Percentiles rank a stretch among this genome's conserved stretches.
Conservation (phyloP, 805 yeast genomes). For the Candida multigemmis region DNA sequence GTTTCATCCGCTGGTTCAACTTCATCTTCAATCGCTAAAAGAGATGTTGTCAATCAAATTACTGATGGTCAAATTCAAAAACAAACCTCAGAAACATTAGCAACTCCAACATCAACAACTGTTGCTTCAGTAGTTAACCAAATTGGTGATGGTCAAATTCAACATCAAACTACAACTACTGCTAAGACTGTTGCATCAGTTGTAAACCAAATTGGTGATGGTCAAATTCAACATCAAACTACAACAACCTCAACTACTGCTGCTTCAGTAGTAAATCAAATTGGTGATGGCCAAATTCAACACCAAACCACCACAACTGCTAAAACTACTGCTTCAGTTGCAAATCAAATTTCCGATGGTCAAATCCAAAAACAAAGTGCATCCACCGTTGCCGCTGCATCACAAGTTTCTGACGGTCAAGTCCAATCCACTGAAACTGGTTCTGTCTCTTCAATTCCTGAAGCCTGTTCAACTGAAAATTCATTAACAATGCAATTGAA, state of each 20-base stretch:
- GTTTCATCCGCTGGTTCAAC: slow-evolving; percentile 17
- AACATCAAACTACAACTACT: slow-evolving; percentile 24
- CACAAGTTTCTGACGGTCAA: slow-evolving; percentile 23
- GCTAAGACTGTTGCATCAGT: slow-evolving; percentile 12
- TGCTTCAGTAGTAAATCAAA: slow-evolving; percentile 20
- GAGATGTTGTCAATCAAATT: slow-evolving; percentile 42
- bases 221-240: slow-evolving; percentile 39
- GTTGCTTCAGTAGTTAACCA: slow-evolving; percentile 16
- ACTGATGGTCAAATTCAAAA: slow-evolving; percentile 33
- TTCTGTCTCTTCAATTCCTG: slow-evolving; percentile 8
- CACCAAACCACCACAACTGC: slow-evolving; percentile 16
- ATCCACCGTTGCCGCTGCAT: slow-evolving; percentile 15
- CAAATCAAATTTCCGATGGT: slow-evolving; percentile 16
- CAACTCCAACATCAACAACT: slow-evolving; percentile 2
- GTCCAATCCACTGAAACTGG: slow-evolving; percentile 16
- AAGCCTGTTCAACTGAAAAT: slow-evolving; percentile 36
- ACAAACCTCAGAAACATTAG: slow-evolving; percentile 12
- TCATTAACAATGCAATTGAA: slow-evolving; percentile 50
- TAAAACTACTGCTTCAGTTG: slow-evolving; percentile 6
- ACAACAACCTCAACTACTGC: slow-evolving; percentile 14
- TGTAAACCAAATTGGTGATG: slow-evolving; percentile 34
- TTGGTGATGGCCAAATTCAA: slow-evolving; percentile 35
- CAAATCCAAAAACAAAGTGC: slow-evolving; percentile 20
- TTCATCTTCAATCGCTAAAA: slow-evolving; percentile 15
- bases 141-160: slow-evolving; percentile 26